Base-by-base conservation (phyloP, 805 yeast genomes). In the Naumovozyma dairenensis region DNA sequence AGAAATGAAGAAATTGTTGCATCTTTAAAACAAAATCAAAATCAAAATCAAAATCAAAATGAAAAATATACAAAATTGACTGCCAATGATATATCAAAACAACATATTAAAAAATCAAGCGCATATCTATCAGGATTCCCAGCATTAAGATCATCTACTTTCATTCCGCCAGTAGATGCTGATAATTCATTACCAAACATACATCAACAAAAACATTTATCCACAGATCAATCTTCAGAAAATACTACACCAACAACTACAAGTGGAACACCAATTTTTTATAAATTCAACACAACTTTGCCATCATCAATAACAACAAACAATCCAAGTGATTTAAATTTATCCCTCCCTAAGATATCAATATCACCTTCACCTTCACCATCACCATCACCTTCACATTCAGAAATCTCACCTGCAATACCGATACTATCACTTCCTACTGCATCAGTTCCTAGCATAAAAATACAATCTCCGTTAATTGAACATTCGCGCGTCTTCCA, bases 51-150 rank as follows among this genome's bases (percentile, higher is more conserved):
- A 15, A 27, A 15, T 14, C 16, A 21, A 14, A 6, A 12, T 21
- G 9, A 16, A 13, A 10, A 17, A 28, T 19, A 13, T 18, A 17
- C n/a, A n/a, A n/a, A n/a, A n/a, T n/a, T n/a, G n/a, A n/a, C n/a
- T n/a, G n/a, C n/a, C n/a, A n/a, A 21, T 21, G 22, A 28, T 14
- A 16, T n/a, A n/a, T 26, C 17, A 34, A 12, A 4, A 17, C 13
- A 14, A 4, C 14, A 12, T 15, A 25, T 40, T 25, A 53, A 55
- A 34, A 56, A 53, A 33, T 56, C 61, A n/a, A 56, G 61, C 34
- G 60, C 60, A 6, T 56, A 56, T 34, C 35, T 56, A 17, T 56
- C 61, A 6, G 55, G 55, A 3, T 51, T 39, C 22, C 52, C 44
- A 12, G n/a, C n/a, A n/a, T 16, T 17, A 22, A 32, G 14, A 26